A percentile compares a stretch with the other conserved stretches of the same genome.
phyloP scores from a whole-genome alignment of 176 grass and related monocot genomes.

The Areca catechu region DNA sequence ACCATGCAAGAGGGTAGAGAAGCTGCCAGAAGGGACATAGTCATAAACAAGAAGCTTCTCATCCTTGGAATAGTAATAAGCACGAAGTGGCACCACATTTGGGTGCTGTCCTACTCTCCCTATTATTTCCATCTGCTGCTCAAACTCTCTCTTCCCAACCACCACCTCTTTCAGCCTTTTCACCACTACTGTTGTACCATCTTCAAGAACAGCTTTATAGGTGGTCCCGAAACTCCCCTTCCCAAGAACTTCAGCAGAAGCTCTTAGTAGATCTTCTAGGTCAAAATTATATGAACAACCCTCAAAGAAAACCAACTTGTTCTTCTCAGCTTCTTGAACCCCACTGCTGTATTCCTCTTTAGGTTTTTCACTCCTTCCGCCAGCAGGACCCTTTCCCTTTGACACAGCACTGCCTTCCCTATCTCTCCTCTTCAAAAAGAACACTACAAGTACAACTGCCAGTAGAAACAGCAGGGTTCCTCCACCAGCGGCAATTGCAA shows the following conservation, averaged over 20 bases:
- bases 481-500: conserved; percentile 11
- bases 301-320: conserved; percentile 8
- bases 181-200: conserved; percentile 6
- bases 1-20: conserved; percentile 9
- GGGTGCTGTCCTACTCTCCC: conserved; percentile 1
- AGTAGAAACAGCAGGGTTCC: conserved; percentile 1
- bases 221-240: conserved; percentile 1
- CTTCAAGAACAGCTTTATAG: conserved; percentile 16
- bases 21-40: conserved; percentile 7
- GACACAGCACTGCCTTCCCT: not conserved
- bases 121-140: conserved; percentile 11
- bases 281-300: conserved; percentile 11
- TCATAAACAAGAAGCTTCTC: conserved; percentile 12
- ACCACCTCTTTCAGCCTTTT: conserved; percentile 7
- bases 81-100: conserved; percentile 2
- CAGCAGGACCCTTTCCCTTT: not conserved
- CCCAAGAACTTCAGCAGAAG: conserved; percentile 13
- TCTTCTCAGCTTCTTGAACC: conserved; percentile 11
- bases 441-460: not conserved
- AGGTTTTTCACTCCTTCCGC: conserved; percentile 1
- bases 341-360: conserved; percentile 3
- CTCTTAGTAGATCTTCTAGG: conserved; percentile 11
- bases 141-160: conserved; percentile 10
- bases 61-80: conserved; percentile 17
- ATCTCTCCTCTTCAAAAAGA: not conserved